Conservation (phyloP, 306 rosid species). For the Rosa chinensis region DNA sequence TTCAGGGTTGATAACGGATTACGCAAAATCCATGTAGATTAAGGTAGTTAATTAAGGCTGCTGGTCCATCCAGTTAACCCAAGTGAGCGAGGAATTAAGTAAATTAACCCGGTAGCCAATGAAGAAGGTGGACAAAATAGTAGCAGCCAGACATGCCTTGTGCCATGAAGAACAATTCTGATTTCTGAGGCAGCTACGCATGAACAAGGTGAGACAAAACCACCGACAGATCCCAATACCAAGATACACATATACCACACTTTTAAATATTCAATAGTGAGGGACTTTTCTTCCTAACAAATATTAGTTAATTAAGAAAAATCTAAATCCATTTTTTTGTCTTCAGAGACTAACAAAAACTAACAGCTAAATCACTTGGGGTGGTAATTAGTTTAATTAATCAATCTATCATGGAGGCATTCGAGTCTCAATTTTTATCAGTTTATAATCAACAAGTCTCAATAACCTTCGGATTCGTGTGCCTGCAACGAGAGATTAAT, state of each 20-base stretch:
- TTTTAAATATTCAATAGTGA: not conserved
- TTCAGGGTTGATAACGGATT: not conserved
- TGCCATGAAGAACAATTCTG: not conserved
- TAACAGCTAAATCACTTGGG: too few relatives aligned
- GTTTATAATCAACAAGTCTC: too few relatives aligned
- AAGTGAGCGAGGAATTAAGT: not conserved
- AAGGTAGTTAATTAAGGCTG: not conserved
- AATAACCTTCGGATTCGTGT: too few relatives aligned
- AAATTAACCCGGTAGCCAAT: not conserved
- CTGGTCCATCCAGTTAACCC: too few relatives aligned
- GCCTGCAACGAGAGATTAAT: too few relatives aligned
- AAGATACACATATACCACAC: conserved; percentile 6
- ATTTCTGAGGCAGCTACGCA: not conserved
- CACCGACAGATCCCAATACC: conserved; percentile 64
- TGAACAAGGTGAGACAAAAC: conserved; percentile 42
- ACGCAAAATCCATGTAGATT: not conserved
- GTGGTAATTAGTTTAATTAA: too few relatives aligned
- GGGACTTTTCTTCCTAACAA: not conserved
- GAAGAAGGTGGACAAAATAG: not conserved
- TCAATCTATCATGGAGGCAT: too few relatives aligned
- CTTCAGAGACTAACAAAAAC: too few relatives aligned
- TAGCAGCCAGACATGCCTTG: not conserved
- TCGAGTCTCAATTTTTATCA: too few relatives aligned
- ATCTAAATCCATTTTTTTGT: too few relatives aligned
- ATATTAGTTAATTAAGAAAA: too few relatives aligned